Base-by-base conservation (phyloP, 768 basidiomycete species). In the Calocera viscosa region DNA sequence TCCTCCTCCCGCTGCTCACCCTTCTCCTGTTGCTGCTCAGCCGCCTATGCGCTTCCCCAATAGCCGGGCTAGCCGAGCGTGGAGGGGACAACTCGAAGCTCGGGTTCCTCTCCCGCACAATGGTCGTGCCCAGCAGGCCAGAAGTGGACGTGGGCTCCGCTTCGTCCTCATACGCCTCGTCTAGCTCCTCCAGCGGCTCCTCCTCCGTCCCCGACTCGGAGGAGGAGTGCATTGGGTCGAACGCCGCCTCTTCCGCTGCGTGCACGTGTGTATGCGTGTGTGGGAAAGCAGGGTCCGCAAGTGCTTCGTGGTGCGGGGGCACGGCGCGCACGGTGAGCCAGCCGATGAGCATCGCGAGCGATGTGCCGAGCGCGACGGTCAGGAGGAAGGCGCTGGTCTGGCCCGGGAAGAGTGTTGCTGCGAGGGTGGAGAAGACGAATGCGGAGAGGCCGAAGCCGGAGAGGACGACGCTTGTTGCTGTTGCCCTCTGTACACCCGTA, bases 381-480 rank as follows among this genome's bases (percentile, higher is more conserved):
- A 88, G 80, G 0, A 97, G 76, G 72, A 95, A 88, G 1, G 85
- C 82, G 0, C 87, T 88, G 0, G 89, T 90, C 71, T 93, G 81
- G 0, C 90, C 91, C 0, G 89, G 85, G 72, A 86, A 94, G 47
- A 86, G 74, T 0, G 82, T 72, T 66, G 87, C 86, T 0, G 91
- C 85, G 39, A 94, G 76, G 0, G 85, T 82, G 14, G 90, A 89
- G 76, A 94, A 96, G 69, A 90, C 80, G 79, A 95, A 95, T 0
- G 94, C 94, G 0, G 91, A 93, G 17, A 97, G 83, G 0, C 94
- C 93, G 69, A 91, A 93, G 34, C 91, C 93, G 0, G 91, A 90
- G 22, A 93, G 76, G 35, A 94, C 91, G 10, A 91, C 74, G 1
- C 88, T 87, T 0, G 88, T 90, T 10, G 85, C 83, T 0, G 85